Conservation (phyloP, 176 grass and related monocot species). For the Rhynchospora breviuscula region DNA sequence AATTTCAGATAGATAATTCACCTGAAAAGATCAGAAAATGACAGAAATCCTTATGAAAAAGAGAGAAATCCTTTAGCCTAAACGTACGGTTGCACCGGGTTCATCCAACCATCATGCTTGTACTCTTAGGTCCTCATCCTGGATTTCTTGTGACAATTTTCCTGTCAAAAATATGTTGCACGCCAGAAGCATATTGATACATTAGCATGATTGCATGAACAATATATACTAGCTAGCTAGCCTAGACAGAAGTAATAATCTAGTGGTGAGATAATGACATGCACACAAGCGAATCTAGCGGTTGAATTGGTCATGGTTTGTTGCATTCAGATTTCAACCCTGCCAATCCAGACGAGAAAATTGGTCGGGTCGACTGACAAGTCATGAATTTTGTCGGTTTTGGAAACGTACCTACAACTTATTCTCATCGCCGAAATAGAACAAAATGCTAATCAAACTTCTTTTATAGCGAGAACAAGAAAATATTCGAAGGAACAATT, state of each 20-base stretch:
- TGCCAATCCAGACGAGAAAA: neutral
- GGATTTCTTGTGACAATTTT: neutral
- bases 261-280: neutral
- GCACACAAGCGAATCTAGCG: neutral
- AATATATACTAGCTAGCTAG: neutral
- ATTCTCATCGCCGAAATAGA: neutral
- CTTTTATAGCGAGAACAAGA: neutral
- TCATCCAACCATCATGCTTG: neutral
- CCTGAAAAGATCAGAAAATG: neutral
- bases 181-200: neutral
- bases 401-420: neutral
- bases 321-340: neutral
- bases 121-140: neutral
- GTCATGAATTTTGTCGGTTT: neutral
- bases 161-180: neutral
- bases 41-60: neutral
- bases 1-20: neutral
- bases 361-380: neutral
- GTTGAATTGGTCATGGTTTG: neutral
- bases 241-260: neutral
- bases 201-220: neutral
- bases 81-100: neutral
- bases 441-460: neutral
- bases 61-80: neutral
- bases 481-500: neutral